These are phyloP conservation scores for Carex littledalei DNA, from an alignment of 176 grass and related monocot genomes.

Conservation along the genomic window DNA sequence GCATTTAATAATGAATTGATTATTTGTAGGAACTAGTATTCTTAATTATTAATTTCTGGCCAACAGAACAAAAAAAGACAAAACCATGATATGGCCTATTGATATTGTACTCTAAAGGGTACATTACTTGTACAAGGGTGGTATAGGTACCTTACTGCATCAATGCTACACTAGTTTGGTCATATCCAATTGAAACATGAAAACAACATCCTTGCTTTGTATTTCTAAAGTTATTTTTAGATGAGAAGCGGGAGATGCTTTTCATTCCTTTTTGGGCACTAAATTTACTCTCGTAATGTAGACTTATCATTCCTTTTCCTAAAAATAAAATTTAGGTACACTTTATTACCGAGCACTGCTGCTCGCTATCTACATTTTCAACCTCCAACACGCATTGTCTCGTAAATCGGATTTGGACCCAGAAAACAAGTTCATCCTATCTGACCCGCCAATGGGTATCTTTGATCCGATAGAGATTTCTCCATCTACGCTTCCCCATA, in stretches of 20 bases:
- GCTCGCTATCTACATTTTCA: constrained; percentile 53
- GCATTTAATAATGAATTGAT: neutral
- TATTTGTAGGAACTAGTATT: neutral
- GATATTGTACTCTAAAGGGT: neutral
- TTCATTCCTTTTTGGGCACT: neutral
- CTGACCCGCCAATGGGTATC: constrained; percentile 89
- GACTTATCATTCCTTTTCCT: constrained; percentile 8
- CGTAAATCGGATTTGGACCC: constrained; percentile 57
- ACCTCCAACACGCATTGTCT: constrained; percentile 45
- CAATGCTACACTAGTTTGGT: neutral
- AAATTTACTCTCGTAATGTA: neutral
- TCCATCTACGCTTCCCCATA: constrained; percentile 68
- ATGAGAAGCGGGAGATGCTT: neutral
- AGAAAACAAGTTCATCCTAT: constrained; percentile 75
- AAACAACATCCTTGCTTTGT: neutral
- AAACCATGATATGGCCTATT: neutral
- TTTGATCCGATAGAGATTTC: constrained; percentile 92
- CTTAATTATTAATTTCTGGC: neutral
- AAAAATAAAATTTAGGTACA: constrained; percentile 58
- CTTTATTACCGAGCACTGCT: constrained; percentile 53
- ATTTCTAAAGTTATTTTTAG: neutral
- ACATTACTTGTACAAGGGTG: neutral
- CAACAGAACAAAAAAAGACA: neutral
- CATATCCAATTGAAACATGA: neutral
- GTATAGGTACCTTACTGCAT: neutral